A percentile compares a stretch with the other conserved stretches of the same genome.
Conservation (phyloP, 2,329 filamentous ascomycete genomes). For the Colletotrichum somersetense region DNA sequence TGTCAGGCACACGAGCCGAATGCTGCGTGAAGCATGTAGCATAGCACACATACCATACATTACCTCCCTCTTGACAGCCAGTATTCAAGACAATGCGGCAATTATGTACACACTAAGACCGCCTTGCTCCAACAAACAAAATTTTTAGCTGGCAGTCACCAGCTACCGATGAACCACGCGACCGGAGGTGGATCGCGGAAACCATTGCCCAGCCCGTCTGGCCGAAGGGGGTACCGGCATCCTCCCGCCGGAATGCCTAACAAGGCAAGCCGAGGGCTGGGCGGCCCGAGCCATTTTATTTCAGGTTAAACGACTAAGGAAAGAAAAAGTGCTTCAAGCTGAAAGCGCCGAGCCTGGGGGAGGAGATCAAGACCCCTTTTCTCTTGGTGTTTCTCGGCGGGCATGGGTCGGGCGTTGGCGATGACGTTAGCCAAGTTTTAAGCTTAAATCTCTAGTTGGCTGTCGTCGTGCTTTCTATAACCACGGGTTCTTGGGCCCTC, state of each 20-base stretch:
- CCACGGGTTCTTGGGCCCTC: constrained; percentile 32
- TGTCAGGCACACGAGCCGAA: not conserved
- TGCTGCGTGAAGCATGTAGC: not conserved
- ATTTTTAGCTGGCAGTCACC: not conserved
- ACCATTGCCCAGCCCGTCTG: constrained; percentile 27
- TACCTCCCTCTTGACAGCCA: not conserved
- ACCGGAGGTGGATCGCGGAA: constrained; percentile 15
- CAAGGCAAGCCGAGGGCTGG: constrained; percentile 33
- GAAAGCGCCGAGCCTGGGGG: not conserved
- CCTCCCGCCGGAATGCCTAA: constrained; percentile 38
- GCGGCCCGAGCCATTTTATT: constrained; percentile 8
- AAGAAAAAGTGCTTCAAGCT: constrained; percentile 1
- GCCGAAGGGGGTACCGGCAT: constrained; percentile 20
- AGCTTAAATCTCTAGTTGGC: constrained; percentile 40
- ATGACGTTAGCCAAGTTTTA: constrained; percentile 43
- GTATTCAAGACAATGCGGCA: too few relatives aligned
- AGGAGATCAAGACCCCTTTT: constrained; percentile 24
- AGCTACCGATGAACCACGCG: constrained; percentile 4
- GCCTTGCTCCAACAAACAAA: not conserved
- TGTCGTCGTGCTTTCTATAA: constrained; percentile 4
- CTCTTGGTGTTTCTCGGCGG: constrained; percentile 34
- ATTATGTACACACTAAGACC: too few relatives aligned
- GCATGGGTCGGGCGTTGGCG: constrained; percentile 20
- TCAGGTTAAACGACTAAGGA: too few relatives aligned
- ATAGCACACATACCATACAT: not conserved